Evolutionary conservation across 164 flowering plant species (phyloP).

Genomic region (Vitis rotundifolia): DNA sequence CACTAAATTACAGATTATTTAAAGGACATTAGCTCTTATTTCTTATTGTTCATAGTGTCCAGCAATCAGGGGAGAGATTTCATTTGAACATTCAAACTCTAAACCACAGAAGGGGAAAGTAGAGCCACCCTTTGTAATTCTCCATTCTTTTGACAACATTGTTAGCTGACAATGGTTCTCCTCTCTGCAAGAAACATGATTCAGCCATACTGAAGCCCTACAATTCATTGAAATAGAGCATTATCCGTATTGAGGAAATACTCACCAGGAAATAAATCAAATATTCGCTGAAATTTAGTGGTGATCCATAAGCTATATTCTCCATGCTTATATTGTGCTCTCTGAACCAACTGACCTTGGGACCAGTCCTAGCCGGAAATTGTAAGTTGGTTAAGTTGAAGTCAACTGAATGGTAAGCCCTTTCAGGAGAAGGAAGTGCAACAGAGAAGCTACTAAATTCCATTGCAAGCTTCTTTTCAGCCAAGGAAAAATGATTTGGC

Average conservation of each 20-base stretch:
- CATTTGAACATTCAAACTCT: not conserved
- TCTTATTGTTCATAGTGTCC: not conserved
- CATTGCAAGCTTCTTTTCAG: slow-evolving; percentile 15
- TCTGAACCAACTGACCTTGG: slow-evolving; percentile 18
- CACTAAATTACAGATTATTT: not conserved
- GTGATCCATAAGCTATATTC: slow-evolving; percentile 33
- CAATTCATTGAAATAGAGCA: not conserved
- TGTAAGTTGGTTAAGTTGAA: slow-evolving; percentile 20
- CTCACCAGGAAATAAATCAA: slow-evolving; percentile 59
- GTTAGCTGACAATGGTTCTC: slow-evolving; percentile 52
- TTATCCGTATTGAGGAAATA: not conserved
- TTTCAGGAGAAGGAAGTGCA: slow-evolving; percentile 13
- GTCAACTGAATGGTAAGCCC: slow-evolving; percentile 4
- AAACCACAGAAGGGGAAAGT: not conserved
- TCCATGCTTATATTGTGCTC: slow-evolving; percentile 25
- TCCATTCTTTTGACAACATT: slow-evolving; percentile 37
- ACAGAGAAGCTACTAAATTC: slow-evolving; percentile 9
- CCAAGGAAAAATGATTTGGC: slow-evolving; percentile 25
- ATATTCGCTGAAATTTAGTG: slow-evolving; percentile 47
- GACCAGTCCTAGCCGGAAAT: slow-evolving; percentile 6
- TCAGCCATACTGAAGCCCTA: not conserved
- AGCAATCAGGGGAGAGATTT: not conserved
- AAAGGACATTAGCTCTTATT: not conserved
- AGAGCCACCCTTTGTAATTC: slow-evolving; percentile 48
- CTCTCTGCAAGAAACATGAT: slow-evolving; percentile 41